Evolutionary conservation across 2,329 filamentous ascomycete species (phyloP), one percentile per base, ranked within the genome.

Genomic region (Penicillium sp.): DNA sequence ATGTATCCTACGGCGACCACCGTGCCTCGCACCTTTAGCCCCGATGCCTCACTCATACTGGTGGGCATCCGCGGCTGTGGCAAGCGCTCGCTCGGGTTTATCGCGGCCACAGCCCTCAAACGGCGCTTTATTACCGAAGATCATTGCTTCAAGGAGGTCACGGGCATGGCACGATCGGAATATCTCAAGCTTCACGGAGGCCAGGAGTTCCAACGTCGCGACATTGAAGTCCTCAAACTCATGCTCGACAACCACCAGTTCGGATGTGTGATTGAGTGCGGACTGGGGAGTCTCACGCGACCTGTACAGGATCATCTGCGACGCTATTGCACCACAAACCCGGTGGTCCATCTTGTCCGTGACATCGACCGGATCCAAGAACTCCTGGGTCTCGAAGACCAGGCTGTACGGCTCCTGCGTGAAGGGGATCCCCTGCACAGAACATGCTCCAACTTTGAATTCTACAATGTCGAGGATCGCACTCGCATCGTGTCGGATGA

Each of bases 401-500:
- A 70, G 18, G 67, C 73, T 6, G 66, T 69, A 8, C 64, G 67
- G 18, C 61, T 73, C 11, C 61, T 76, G 4, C 67, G 70, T 29
- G 65, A 68, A 13, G 72, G 72, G 11, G 74, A 76, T 53, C 59
- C 69, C 1, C 64, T 69, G 18, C 74, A 77, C 51, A 64, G 72
- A 8, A 69, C 62, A 22, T 77, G 74, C 56, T 75, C 74, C 9
- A 72, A 71, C 47, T 71, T 69, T 31, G 70, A 73, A 42, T 73
- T 68, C 48, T 77, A 72, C 54, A 77, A 77, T 47, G 55, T 75
- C 7, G 71, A 76, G 51, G 74, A 77, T 51, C 62, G 69, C 45
- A 69, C 67, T 44, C 44, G 42, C 45, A 22, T 52, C 42, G 28
- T 42, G 37, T 46, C 44, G 0, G 62, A 63, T 3, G 65, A 69